Conservation (phyloP, 768 basidiomycete genomes). For the Tephrocybe sp. region DNA sequence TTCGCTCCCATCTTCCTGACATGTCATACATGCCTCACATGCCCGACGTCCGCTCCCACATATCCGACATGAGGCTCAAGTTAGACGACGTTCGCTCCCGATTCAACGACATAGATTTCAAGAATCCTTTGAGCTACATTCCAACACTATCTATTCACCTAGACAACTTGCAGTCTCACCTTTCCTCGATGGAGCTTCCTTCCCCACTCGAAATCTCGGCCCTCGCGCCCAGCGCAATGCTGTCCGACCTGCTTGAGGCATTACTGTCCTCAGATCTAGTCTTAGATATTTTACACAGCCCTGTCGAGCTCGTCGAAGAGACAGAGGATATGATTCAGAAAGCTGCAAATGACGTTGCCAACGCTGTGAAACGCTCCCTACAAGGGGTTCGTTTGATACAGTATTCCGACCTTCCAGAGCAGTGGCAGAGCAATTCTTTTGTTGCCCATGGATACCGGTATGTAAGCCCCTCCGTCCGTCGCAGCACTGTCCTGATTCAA, state of each 20-base stretch:
- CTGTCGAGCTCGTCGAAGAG: conserved; percentile 45
- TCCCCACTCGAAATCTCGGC: conserved; percentile 37
- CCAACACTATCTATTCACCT: conserved; percentile 63
- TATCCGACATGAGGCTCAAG: conserved; percentile 32
- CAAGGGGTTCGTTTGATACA: conserved; percentile 66
- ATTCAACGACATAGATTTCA: conserved; percentile 63
- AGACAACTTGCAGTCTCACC: conserved; percentile 66
- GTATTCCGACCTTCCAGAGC: conserved; percentile 72
- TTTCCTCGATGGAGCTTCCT: conserved; percentile 56
- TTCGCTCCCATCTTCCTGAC: conserved; percentile 48
- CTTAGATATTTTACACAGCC: conserved; percentile 46
- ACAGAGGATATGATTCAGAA: conserved; percentile 57
- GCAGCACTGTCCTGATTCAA: not conserved
- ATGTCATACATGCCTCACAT: conserved; percentile 44
- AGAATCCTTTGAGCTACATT: conserved; percentile 56
- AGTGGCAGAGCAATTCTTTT: conserved; percentile 81
- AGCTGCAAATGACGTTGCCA: conserved; percentile 51
- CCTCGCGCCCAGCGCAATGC: conserved; percentile 42
- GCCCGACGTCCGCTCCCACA: conserved; percentile 44
- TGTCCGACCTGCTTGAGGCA: conserved; percentile 61
- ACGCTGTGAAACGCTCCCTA: conserved; percentile 62
- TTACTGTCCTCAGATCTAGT: conserved; percentile 55
- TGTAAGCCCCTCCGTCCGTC: conserved; percentile 25
- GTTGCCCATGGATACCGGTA: conserved; percentile 76
- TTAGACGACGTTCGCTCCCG: conserved; percentile 59